Conservation (phyloP, 768 basidiomycete genomes). For the Pleurotus pulmonarius region DNA sequence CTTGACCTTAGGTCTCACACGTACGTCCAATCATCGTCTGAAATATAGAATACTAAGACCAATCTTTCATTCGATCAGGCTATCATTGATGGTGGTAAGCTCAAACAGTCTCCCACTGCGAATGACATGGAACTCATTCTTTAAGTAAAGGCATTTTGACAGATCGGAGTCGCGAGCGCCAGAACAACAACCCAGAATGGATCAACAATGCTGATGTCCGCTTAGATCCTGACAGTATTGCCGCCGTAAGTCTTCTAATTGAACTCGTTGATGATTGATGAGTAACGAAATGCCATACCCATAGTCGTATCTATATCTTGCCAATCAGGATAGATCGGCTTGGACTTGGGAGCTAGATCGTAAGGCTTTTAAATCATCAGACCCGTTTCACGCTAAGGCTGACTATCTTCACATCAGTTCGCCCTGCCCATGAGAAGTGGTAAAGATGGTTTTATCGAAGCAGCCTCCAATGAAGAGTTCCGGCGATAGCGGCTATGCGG, state of each 20-base stretch:
- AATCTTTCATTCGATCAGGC: constrained; percentile 30
- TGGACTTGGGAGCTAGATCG: constrained; percentile 82
- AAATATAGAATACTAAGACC: background rate
- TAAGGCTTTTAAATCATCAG: constrained; percentile 30
- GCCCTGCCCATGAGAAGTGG: constrained; percentile 45
- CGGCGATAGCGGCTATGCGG: too few relatives aligned
- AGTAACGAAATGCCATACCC: background rate
- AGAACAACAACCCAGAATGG: constrained; percentile 30
- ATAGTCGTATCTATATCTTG: constrained; percentile 64
- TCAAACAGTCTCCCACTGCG: too few relatives aligned
- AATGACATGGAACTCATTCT: background rate
- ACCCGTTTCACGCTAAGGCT: background rate
- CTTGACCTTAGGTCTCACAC: constrained; percentile 49
- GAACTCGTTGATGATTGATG: background rate
- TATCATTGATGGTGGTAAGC: constrained; percentile 63
- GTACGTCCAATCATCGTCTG: constrained; percentile 32
- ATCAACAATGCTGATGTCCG: constrained; percentile 40
- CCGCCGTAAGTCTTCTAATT: constrained; percentile 41
- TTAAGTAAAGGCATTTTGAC: constrained; percentile 28
- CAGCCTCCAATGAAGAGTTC: too few relatives aligned
- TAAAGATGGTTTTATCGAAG: constrained; percentile 11
- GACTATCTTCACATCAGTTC: constrained; percentile 24
- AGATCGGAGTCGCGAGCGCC: constrained; percentile 21
- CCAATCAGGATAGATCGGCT: constrained; percentile 64
- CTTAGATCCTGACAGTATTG: constrained; percentile 66